Base-by-base conservation (phyloP, 192 early-diverging fungal species). In the Gigaspora rosea region DNA sequence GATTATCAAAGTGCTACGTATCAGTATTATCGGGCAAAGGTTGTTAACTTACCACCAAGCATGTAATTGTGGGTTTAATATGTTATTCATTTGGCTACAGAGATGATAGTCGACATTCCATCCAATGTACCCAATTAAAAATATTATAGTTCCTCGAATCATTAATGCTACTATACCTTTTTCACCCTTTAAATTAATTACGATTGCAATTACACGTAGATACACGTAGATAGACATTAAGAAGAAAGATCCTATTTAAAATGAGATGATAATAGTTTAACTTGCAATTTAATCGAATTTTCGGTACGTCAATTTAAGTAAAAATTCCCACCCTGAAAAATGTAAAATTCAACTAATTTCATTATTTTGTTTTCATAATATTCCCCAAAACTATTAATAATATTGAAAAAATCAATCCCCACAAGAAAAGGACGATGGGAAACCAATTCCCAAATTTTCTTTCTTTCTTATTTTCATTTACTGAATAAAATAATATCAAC, bases 401-500 rank as follows among this genome's bases (percentile, higher is more conserved):
- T 20, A 79, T 7, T 1, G n/a, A n/a, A n/a, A n/a, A n/a, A n/a
- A n/a, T n/a, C n/a, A n/a, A n/a, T n/a, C n/a, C n/a, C n/a, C n/a
- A 78, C 77, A 82, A 76, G 9, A 78, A 78, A 71, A 82, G 79
- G 20, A 67, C 56, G 33, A 79, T 68, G 51, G 78, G 81, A 52
- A 82, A 82, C 81, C 78, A 82, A 32, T 75, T 62, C 3, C 81
- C 81, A 35, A 78, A 79, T 13, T 78, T 75, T 13, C 69, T 78
- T 46, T 79, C 77, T 20, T 78, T 66, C 33, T 74, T 73, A 22
- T 82, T 68, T 49, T 82, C 81, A 57, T 78, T 70, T 41, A 78
- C 77, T 16, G 78, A 82, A 46, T 82, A 82, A 33, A 78, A 72
- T n/a, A 79, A 36, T 11, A 76, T 50, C 35, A 82, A 54, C n/a